Percentiles rank a stretch among this genome's conserved stretches.
Conservation (phyloP, 1,139 yeast species). For the Pichia sp. region DNA sequence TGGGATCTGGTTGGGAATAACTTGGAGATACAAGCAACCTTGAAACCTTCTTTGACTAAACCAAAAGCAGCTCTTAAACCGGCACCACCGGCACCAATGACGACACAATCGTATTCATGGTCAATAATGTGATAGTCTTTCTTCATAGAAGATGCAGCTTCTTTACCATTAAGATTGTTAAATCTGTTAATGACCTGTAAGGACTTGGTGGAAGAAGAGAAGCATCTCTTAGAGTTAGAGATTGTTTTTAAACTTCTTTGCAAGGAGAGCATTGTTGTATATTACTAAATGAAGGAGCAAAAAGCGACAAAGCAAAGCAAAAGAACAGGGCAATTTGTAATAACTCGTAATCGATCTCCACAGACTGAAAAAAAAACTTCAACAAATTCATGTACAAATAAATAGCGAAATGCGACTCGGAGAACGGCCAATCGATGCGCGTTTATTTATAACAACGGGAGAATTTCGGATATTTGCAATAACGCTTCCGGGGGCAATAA, state of each 20-base stretch:
- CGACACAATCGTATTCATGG: constrained; percentile 97
- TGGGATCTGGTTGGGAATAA: constrained; percentile 98
- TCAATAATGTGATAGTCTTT: constrained; percentile 87
- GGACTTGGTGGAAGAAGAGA: constrained; percentile 20
- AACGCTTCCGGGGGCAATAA: too few species aligned
- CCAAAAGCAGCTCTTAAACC: constrained; percentile 99
- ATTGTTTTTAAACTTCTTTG: constrained; percentile 12
- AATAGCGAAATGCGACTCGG: constrained; percentile 5
- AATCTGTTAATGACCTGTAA: constrained; percentile 25
- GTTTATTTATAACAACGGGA: too few species aligned
- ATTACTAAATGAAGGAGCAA: neutral
- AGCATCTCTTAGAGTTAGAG: constrained; percentile 18
- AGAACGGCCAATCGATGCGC: neutral
- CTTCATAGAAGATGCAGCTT: constrained; percentile 45
- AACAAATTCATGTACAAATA: too few species aligned
- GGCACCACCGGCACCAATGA: constrained; percentile 99
- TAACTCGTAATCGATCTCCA: too few species aligned
- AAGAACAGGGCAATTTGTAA: neutral
- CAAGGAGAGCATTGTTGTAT: constrained; percentile 15
- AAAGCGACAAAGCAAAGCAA: neutral
- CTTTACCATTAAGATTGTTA: constrained; percentile 41
- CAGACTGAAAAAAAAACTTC: too few species aligned
- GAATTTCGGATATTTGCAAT: too few species aligned
- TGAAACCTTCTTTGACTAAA: constrained; percentile 92
- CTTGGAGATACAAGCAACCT: constrained; percentile 96